Base-by-base conservation (phyloP, 1,284 basidiomycete species). In the Ceratobasidium sp. region DNA sequence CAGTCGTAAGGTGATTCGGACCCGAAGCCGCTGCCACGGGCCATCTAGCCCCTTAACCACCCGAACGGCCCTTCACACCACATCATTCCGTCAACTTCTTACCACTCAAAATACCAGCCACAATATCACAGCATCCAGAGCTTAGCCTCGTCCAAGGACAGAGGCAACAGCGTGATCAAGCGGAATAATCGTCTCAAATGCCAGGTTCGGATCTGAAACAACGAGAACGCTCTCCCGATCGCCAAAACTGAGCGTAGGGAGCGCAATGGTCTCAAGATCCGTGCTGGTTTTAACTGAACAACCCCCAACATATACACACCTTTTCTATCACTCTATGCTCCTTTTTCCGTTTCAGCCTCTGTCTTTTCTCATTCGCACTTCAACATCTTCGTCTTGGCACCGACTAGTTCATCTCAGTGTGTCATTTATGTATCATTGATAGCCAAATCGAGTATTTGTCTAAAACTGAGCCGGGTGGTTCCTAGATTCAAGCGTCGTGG, bases 371-470 rank as follows among this genome's bases (percentile, higher is more conserved):
- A 41, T 64, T 64, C 60, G 38, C 20, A 64, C 20, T 14, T 6
- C 20, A 3, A 16, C 6, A n/a, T 64, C n/a, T n/a, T 4, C 44
- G 60, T 64, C 10, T 23, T 4, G 20, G 18, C 38, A 10, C 38
- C 38, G 38, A 23, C 60, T 64, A 23, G 60, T 64, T n/a, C 8
- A 41, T 60, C 6, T 4, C 12, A 57, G 54, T 35, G 7, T 7
- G 38, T 64, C 35, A 64, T 67, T 50, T 50, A 12, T 67, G 65
- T 50, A 67, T 67, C 46, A 30, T 67, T 50, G 30, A 23, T 50
- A 33, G 3, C 44, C 20, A 8, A 64, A 64, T 64, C 60, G 20
- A 41, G 7, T 41, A 35, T 20, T 44, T 64, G 35, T 64, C 38
- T 14, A 60, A 35, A 65, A 50, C 48, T 16, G 48, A 50, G 48